These are phyloP conservation scores for Aspergillus floridensis DNA, from an alignment of 2,329 filamentous ascomycete species.

Conservation along the genomic window DNA sequence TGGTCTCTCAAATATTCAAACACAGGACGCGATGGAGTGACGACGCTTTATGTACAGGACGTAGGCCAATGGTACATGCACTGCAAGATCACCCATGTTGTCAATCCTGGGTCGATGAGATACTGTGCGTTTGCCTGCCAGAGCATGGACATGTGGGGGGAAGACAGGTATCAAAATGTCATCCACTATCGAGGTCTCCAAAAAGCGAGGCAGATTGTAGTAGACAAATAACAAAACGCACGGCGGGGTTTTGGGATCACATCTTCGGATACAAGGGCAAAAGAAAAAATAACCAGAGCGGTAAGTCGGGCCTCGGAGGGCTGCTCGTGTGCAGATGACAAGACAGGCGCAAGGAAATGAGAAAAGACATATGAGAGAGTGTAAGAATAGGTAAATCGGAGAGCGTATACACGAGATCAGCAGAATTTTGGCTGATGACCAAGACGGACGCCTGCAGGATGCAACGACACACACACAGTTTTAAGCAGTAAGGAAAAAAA, in stretches of 20 bases:
- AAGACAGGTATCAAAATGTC: constrained; percentile 22
- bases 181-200: constrained; percentile 21
- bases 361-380: constrained; percentile 15
- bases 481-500: constrained; percentile 25
- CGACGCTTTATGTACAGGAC: constrained; percentile 34
- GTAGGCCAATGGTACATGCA: constrained; percentile 31
- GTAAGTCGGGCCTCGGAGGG: constrained; percentile 18
- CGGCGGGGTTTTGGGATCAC: constrained; percentile 14
- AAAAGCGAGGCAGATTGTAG: constrained; percentile 20
- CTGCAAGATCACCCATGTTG: constrained; percentile 24
- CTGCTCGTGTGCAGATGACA: constrained; percentile 8
- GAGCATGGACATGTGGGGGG: constrained; percentile 21
- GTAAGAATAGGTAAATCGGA: constrained; percentile 22
- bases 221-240: constrained; percentile 18
- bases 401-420: constrained; percentile 32
- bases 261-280: constrained; percentile 13
- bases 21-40: constrained; percentile 20
- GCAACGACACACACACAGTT: constrained; percentile 26
- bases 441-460: constrained; percentile 40
- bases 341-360: constrained; percentile 10
- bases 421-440: constrained; percentile 31
- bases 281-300: constrained; percentile 15
- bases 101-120: constrained; percentile 17
- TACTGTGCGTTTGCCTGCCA: constrained; percentile 21
- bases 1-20: constrained; percentile 8